Evolutionary conservation across 148 eudicot species (phyloP).

Genomic region (Vaccinium macrocarpon): DNA sequence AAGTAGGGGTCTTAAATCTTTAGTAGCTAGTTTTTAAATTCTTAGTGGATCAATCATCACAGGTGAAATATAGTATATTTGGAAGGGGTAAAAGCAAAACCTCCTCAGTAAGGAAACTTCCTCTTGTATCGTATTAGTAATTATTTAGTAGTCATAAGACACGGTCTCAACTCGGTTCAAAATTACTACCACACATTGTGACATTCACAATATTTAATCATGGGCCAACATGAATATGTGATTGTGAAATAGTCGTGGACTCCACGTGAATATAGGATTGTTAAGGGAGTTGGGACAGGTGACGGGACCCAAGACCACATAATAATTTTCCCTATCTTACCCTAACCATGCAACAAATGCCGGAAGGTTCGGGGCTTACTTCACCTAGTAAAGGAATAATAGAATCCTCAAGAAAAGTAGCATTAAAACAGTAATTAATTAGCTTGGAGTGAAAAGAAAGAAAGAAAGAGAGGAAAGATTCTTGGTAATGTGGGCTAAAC

Average conservation of each 20-base stretch:
- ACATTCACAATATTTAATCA: too few relatives aligned
- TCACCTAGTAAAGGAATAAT: background rate
- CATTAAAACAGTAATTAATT: background rate
- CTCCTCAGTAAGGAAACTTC: conserved; percentile 12
- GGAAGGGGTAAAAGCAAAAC: conserved; percentile 22
- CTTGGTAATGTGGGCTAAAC: background rate
- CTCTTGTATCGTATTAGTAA: background rate
- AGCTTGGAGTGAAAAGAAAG: background rate
- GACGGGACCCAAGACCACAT: background rate
- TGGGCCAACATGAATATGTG: too few relatives aligned
- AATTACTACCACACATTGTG: too few relatives aligned
- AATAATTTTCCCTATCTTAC: background rate
- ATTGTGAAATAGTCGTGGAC: too few relatives aligned
- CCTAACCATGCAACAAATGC: background rate
- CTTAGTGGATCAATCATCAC: background rate
- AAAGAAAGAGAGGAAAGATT: background rate
- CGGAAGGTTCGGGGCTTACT: background rate
- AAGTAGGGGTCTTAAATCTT: background rate
- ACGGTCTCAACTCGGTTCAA: too few relatives aligned
- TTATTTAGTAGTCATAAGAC: background rate
- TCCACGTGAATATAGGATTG: too few relatives aligned
- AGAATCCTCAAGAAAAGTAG: background rate
- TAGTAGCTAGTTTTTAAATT: background rate
- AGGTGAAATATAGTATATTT: background rate
- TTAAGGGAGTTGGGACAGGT: too few relatives aligned